Percentiles rank a stretch among this genome's conserved stretches.
phyloP scores from a whole-genome alignment of 495 filamentous ascomycete genomes.

The Diplogelasinospora grovesii region DNA sequence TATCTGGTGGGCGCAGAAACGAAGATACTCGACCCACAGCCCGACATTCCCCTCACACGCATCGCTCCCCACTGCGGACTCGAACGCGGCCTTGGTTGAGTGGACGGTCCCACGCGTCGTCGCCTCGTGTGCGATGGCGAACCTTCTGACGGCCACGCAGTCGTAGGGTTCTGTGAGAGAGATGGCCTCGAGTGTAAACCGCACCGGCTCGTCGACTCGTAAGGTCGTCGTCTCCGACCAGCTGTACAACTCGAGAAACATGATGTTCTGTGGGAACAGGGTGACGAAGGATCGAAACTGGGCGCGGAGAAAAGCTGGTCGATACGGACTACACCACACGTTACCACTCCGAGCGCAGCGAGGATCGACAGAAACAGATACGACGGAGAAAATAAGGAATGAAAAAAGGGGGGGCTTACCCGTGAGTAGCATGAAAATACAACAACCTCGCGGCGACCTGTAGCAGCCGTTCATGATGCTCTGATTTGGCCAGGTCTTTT shows the following conservation, averaged over 20 bases:
- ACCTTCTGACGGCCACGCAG: slow-evolving; percentile 51
- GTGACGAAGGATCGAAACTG: slow-evolving; percentile 51
- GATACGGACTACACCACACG: slow-evolving; percentile 52
- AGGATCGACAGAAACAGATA: no score
- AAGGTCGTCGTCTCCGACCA: slow-evolving; percentile 60
- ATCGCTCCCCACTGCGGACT: slow-evolving; percentile 53
- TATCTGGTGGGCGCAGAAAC: slow-evolving; percentile 38
- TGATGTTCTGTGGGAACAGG: slow-evolving; percentile 68
- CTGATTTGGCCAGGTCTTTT: slow-evolving; percentile 40
- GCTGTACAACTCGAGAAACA: slow-evolving; percentile 64
- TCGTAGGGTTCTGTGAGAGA: slow-evolving; percentile 34
- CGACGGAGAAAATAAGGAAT: neutral
- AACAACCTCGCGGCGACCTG: slow-evolving; percentile 64
- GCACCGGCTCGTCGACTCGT: slow-evolving; percentile 66
- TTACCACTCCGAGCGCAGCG: no score
- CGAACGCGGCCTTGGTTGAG: slow-evolving; percentile 61
- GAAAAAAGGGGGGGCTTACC: slow-evolving; percentile 22
- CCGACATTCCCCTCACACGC: slow-evolving; percentile 34
- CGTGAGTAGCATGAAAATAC: slow-evolving; percentile 54
- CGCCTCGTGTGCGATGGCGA: slow-evolving; percentile 63
- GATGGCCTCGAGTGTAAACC: slow-evolving; percentile 47
- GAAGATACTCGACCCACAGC: slow-evolving; percentile 63
- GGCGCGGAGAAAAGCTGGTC: slow-evolving; percentile 54
- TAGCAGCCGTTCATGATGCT: slow-evolving; percentile 52
- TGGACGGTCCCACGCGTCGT: slow-evolving; percentile 50